A percentile compares a stretch with the other conserved stretches of the same genome.
These are phyloP conservation scores for Kwoniella mangroviensis DNA, from an alignment of 768 basidiomycete genomes.

Conservation along the genomic window DNA sequence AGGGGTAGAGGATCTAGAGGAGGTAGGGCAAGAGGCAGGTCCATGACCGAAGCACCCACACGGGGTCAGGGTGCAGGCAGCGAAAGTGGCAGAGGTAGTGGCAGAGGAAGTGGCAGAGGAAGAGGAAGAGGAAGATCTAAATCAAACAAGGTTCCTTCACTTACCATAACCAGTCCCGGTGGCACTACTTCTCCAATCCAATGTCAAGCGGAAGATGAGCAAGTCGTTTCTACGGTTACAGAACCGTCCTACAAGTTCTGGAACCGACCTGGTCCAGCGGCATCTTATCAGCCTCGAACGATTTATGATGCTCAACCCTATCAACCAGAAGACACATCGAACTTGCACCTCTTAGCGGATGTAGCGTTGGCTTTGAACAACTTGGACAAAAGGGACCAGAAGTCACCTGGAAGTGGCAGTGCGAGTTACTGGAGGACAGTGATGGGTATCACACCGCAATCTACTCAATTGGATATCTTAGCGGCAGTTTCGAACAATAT, in stretches of 20 bases:
- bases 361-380: background rate
- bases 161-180: background rate
- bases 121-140: background rate
- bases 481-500: background rate
- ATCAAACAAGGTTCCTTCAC: background rate
- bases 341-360: background rate
- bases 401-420: background rate
- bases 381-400: background rate
- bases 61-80: too few species aligned
- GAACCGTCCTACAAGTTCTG: background rate
- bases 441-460: background rate
- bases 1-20: background rate
- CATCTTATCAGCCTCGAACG: background rate
- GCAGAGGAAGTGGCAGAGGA: background rate
- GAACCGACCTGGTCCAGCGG: background rate
- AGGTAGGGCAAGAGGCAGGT: background rate
- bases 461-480: background rate
- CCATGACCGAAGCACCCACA: background rate
- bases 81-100: background rate
- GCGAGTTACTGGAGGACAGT: background rate
- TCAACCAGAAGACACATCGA: background rate
- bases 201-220: background rate
- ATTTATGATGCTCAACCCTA: background rate
- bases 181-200: background rate
- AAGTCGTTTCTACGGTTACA: background rate